Percentiles rank a stretch among this genome's conserved stretches.
phyloP scores from a whole-genome alignment of 768 basidiomycete genomes.

The Calocybe gangraenosa region DNA sequence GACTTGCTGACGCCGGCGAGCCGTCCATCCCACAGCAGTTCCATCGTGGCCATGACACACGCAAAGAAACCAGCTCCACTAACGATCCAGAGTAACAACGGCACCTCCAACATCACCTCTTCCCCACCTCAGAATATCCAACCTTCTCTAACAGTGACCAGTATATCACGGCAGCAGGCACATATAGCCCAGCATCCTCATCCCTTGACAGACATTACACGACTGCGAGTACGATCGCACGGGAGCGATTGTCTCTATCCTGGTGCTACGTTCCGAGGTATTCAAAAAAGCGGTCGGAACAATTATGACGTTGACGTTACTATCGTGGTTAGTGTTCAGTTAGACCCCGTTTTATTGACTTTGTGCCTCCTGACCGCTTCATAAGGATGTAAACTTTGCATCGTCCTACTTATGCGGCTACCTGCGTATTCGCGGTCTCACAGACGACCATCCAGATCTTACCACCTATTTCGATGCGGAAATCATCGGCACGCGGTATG shows the following conservation, averaged over 20 bases:
- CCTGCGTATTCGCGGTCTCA: slow-evolving; percentile 87
- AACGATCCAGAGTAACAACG: slow-evolving; percentile 20
- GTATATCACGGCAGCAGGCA: slow-evolving; percentile 16
- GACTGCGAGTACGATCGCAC: slow-evolving; percentile 66
- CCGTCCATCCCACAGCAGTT: slow-evolving; percentile 15
- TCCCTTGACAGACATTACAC: slow-evolving; percentile 74
- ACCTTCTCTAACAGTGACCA: slow-evolving; percentile 14
- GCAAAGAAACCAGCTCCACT: slow-evolving; percentile 21
- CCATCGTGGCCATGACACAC: slow-evolving; percentile 15
- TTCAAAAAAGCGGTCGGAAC: slow-evolving; percentile 91
- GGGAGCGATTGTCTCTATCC: slow-evolving; percentile 81
- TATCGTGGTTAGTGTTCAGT: slow-evolving; percentile 66
- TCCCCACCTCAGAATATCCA: slow-evolving; percentile 9
- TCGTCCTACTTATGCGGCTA: slow-evolving; percentile 88
- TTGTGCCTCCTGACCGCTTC: slow-evolving; percentile 7
- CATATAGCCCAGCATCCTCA: slow-evolving; percentile 26
- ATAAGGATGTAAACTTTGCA: slow-evolving; percentile 79
- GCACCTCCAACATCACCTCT: slow-evolving; percentile 12
- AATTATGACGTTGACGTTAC: slow-evolving; percentile 93
- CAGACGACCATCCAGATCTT: slow-evolving; percentile 91
- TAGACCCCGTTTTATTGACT: slow-evolving; percentile 10
- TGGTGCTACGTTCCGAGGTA: slow-evolving; percentile 84
- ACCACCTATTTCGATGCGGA: slow-evolving; percentile 98
- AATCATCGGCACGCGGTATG: slow-evolving; percentile 87
- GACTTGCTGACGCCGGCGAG: slow-evolving; percentile 15